A percentile compares a stretch with the other conserved stretches of the same genome.
phyloP scores from a whole-genome alignment of 2,329 filamentous ascomycete genomes.

The Trichoderma gracile region DNA sequence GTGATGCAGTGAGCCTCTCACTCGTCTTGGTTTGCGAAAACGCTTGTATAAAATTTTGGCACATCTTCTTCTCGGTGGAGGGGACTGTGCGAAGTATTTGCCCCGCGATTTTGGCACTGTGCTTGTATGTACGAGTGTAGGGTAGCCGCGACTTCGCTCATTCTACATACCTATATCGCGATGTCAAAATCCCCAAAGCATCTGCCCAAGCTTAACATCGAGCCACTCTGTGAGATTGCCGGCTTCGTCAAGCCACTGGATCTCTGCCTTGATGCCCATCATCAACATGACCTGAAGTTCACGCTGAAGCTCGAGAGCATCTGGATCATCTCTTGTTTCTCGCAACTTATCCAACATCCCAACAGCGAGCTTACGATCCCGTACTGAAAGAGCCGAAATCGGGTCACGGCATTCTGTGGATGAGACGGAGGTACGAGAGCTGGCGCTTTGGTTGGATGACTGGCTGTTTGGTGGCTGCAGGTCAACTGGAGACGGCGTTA shows the following conservation, averaged over 20 bases:
- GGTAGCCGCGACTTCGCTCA: neutral
- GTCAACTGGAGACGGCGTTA: neutral
- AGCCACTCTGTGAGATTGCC: constrained; percentile 55
- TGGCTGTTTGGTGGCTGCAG: constrained; percentile 20
- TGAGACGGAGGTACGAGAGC: constrained; percentile 29
- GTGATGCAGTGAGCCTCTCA: constrained; percentile 16
- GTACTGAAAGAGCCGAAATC: constrained; percentile 46
- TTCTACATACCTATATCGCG: too few relatives aligned
- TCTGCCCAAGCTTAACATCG: constrained; percentile 42
- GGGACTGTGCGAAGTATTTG: constrained; percentile 41
- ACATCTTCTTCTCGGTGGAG: constrained; percentile 34
- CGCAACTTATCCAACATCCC: constrained; percentile 52
- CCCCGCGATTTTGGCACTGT: constrained; percentile 44
- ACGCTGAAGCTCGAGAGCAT: constrained; percentile 44
- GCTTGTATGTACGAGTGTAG: neutral
- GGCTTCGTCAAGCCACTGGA: constrained; percentile 65
- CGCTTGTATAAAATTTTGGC: constrained; percentile 36
- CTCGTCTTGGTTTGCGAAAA: constrained; percentile 17
- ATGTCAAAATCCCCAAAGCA: constrained; percentile 6
- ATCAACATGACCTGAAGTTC: constrained; percentile 74
- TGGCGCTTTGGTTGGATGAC: neutral
- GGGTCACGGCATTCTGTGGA: constrained; percentile 36
- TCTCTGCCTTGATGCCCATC: constrained; percentile 74
- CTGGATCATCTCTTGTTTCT: constrained; percentile 32
- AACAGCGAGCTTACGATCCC: constrained; percentile 60